Evolutionary conservation across 108 stramenopile genomes (phyloP), one percentile per base, ranked within the genome.

Genomic region (Cyclotella distinguenda): DNA sequence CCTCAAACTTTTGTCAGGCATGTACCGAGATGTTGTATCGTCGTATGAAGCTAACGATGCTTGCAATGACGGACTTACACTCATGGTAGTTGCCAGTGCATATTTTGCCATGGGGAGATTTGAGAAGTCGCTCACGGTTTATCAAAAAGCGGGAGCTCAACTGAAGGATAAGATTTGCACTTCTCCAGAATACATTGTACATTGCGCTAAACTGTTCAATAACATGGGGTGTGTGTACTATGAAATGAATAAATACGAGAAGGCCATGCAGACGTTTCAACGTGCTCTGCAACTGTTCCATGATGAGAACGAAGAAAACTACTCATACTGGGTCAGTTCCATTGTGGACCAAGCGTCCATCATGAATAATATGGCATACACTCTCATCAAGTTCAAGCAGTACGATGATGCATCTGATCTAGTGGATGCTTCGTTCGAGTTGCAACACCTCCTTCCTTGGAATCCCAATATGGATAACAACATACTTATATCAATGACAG

Each of bases 291-390:
- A 55, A 40, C 38, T 77, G 53, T 77, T 68, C 34, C 66, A 77
- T 26, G 55, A 64, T 18, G 75, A 77, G 21, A 42, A 57, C 21
- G 62, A 64, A 43, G 66, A 68, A 16, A 60, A 68, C 43, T 68
- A 77, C 23, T 40, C 67, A 22, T 56, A 54, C 6, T 77, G 75
- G 75, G 43, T 63, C 22, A 53, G 51, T 50, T 60, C 67, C 13
- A 68, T 68, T 31, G 43, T 77, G 48, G 75, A 77, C 40, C 75
- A 77, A 64, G 61, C 75, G 38, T 68, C 67, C 13, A 77, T 68
- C 26, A 68, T 77, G 75, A 77, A 77, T 62, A 77, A 77, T 34
- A 77, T 77, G 75, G 66, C 67, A 5, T 77, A 77, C 56, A 64
- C 55, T 44, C 40, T 77, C 18, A 63, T 77, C 48, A 77, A 77